phyloP scores from a whole-genome alignment of 768 basidiomycete genomes.

The Lentinus brumalis region DNA sequence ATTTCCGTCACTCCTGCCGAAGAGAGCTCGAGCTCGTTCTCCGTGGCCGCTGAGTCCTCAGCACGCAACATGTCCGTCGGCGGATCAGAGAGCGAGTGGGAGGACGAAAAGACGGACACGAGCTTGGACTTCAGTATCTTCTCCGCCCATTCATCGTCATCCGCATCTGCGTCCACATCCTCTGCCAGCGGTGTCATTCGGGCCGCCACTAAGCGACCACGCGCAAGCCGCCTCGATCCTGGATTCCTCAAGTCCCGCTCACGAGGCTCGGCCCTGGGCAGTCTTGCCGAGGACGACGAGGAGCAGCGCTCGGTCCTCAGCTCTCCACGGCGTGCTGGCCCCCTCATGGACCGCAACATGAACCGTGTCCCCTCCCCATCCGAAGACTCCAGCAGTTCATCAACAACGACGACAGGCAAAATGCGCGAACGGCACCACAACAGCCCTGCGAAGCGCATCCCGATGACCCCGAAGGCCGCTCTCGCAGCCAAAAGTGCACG shows the following conservation, averaged over 20 bases:
- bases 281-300: conserved; percentile 77
- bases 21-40: conserved; percentile 32
- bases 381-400: conserved; percentile 30
- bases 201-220: conserved; percentile 44
- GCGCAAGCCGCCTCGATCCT: conserved; percentile 70
- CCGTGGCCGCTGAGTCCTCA: conserved; percentile 10
- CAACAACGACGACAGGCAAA: conserved; percentile 30
- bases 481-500: conserved; percentile 43
- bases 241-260: conserved; percentile 60
- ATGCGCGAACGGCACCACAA: conserved; percentile 34
- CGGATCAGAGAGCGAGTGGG: conserved; percentile 86
- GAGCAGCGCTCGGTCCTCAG: conserved; percentile 28
- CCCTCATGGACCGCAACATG: conserved; percentile 69
- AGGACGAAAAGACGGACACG: conserved; percentile 85
- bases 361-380: conserved; percentile 46
- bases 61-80: conserved; percentile 23
- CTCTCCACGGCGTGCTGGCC: conserved; percentile 35
- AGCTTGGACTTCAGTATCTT: conserved; percentile 61
- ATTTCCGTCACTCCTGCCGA: conserved; percentile 24
- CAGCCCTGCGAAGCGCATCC: conserved; percentile 54
- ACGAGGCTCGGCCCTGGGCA: conserved; percentile 52
- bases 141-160: conserved; percentile 28
- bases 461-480: conserved; percentile 46
- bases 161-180: conserved; percentile 8
- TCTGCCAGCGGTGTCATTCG: conserved; percentile 16